A percentile compares a stretch with the other conserved stretches of the same genome.
phyloP scores from a whole-genome alignment of 139 green algal species.

The Prasinococcaceae sp. region DNA sequence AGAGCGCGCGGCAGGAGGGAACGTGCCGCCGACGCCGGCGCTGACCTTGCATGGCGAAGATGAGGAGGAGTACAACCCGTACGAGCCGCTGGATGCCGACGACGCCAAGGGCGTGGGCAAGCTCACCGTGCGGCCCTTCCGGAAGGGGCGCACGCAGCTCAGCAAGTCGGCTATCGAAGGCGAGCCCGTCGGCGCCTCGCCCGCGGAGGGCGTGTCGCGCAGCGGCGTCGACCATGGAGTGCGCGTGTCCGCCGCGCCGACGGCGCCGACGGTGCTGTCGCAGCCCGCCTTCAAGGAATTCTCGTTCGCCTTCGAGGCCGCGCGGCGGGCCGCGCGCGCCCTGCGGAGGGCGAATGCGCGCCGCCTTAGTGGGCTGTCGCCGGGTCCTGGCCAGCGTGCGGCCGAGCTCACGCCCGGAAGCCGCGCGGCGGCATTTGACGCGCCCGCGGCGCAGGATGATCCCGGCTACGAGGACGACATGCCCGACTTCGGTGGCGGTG shows the following conservation, averaged over 20 bases:
- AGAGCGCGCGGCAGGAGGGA: background rate
- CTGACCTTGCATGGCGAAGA: constrained; percentile 13
- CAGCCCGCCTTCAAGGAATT: too few species aligned
- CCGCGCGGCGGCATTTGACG: too few species aligned
- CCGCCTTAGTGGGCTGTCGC: background rate
- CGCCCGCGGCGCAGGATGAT: too few species aligned
- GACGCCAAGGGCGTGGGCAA: constrained; percentile 19
- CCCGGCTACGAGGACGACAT: background rate
- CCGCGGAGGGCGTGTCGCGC: background rate
- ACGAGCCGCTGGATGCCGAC: constrained; percentile 47
- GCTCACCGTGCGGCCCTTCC: constrained; percentile 39
- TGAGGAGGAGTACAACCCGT: constrained; percentile 45
- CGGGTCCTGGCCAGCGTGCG: background rate
- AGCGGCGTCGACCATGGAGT: background rate
- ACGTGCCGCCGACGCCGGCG: background rate
- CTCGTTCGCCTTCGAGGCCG: too few species aligned
- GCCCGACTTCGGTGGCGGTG: background rate
- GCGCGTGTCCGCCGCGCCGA: background rate
- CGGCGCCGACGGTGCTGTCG: background rate
- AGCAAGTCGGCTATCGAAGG: background rate
- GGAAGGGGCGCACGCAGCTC: constrained; percentile 9
- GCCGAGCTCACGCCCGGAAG: background rate
- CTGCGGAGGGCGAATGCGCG: background rate
- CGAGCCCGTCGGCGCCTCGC: background rate
- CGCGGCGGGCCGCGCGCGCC: background rate